Evolutionary conservation across 2,329 filamentous ascomycete species (phyloP), one percentile per base, ranked within the genome.

Genomic region (Gliomastix tumulicola): DNA sequence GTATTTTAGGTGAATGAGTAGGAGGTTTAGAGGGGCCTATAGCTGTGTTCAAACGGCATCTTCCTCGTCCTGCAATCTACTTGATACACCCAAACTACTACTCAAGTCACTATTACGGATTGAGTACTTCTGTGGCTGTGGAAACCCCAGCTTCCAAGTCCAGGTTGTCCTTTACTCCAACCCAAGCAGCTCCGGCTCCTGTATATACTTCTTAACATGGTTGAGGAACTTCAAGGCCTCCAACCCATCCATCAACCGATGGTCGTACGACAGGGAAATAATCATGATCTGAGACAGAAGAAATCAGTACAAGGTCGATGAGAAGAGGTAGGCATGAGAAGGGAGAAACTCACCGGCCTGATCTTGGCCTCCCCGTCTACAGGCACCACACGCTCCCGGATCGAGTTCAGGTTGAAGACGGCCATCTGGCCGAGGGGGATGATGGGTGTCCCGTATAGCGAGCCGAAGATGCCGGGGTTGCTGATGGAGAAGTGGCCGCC

Each of bases 401-500:
- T 65, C 4, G 76, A 58, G 50, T 79, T 76, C 59, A 79, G 63
- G 49, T 78, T 79, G 61, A 79, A 79, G 33, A 78, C 63, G 12
- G 53, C 51, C 7, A 82, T 77, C 62, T 86, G 82, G 37, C 82
- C 82, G 39, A 82, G 82, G 68, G 86, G 86, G 69, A 87, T 84
- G 50, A 86, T 76, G 38, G 82, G 82, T 30, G 82, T 86, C 38
- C 54, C 54, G n/a, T 57, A 56, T 44, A 57, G 49, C 18, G 54
- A 56, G 13, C 53, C 53, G 59, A 86, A 86, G 78, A 86, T 84
- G 48, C 82, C 82, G 73, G 85, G 84, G 69, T 86, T 86, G 60
- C 78, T 83, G 61, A 86, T 86, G 50, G 82, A 85, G 63, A 85
- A 84, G 50, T 80, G 84, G 48, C 82, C 82, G 23, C 82, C 82